phyloP scores from a whole-genome alignment of 2,329 filamentous ascomycete species.

The Decorospora gaudefroyi region DNA sequence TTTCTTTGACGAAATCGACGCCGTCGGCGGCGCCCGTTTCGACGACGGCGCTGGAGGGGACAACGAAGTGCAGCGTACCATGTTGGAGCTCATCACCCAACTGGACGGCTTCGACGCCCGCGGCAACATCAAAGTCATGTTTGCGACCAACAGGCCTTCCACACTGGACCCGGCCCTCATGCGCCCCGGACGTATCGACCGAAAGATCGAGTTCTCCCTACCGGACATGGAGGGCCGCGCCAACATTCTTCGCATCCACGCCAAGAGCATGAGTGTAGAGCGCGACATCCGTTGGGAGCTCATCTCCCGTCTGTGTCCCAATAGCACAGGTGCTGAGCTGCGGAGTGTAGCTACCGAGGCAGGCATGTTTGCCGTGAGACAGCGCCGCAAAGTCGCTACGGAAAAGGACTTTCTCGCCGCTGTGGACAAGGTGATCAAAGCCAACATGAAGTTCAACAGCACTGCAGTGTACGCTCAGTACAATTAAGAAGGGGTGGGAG shows the following conservation, averaged over 20 bases:
- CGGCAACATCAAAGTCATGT: constrained; percentile 99
- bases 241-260: constrained; percentile 97
- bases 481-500: too few relatives aligned
- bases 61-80: constrained; percentile 96
- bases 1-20: constrained; percentile 99
- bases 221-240: constrained; percentile 96
- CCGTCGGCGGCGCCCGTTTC: constrained; percentile 92
- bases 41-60: constrained; percentile 96
- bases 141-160: constrained; percentile 94
- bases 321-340: constrained; percentile 94
- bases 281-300: constrained; percentile 98
- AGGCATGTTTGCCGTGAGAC: constrained; percentile 96
- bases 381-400: constrained; percentile 92
- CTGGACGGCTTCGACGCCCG: constrained; percentile 94
- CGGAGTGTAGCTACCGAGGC: constrained; percentile 97
- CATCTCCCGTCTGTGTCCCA: constrained; percentile 94
- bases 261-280: constrained; percentile 99
- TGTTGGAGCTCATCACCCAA: constrained; percentile 97
- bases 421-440: constrained; percentile 99
- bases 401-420: constrained; percentile 99
- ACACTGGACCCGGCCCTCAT: constrained; percentile 96
- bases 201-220: constrained; percentile 98
- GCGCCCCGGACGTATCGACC: constrained; percentile 94
- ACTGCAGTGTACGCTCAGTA: constrained; percentile 97
- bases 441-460: constrained; percentile 98